Evolutionary conservation across 2,329 filamentous ascomycete species (phyloP), one percentile per base, ranked within the genome.

Genomic region (Penicillium crustosum): DNA sequence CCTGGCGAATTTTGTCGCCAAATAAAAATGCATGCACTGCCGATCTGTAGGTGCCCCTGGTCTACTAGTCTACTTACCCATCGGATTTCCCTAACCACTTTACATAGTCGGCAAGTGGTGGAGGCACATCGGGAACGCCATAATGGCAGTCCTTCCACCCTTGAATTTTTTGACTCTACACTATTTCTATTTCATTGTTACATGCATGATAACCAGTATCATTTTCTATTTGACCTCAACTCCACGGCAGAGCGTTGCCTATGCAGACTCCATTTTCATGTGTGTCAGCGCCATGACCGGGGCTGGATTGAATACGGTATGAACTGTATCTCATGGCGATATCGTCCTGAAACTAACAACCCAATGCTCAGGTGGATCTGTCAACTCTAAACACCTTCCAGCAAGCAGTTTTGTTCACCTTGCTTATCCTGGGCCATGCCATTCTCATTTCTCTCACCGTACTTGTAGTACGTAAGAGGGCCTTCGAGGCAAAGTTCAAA

Each of bases 361-460:
- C 19, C 35, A 15, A 36, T 86, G 63, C 17, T 51, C 33, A 75
- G 73, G 55, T 77, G 36, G 72, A 75, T 42, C 74, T 90, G 25
- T 86, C 83, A 55, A 76, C 79, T 29, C 68, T 90, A 66, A 89
- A 85, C 39, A 86, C 83, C 0, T 88, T 86, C 68, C 88, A 91
- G 70, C 89, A 91, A 70, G 75, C 83, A 29, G 73, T 89, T 39
- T 77, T 91, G 10, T 89, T 86, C 65, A 58, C 86, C 4, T 76
- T 89, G 42, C 87, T 90, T 60, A 77, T 90, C 45, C 69, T 88
- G 7, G 89, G 89, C 1, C 86, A 86, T 54, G 79, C 83, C 13
- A 84, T 90, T n/a, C 85, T 86, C 68, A 85, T 90, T 2, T 87
- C 84, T 1, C 82, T 84, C 35, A 84, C 83, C 61, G 87, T 89